Evolutionary conservation across 2,329 filamentous ascomycete species (phyloP), one percentile per base, ranked within the genome.

Genomic region (Cercospora sesami): DNA sequence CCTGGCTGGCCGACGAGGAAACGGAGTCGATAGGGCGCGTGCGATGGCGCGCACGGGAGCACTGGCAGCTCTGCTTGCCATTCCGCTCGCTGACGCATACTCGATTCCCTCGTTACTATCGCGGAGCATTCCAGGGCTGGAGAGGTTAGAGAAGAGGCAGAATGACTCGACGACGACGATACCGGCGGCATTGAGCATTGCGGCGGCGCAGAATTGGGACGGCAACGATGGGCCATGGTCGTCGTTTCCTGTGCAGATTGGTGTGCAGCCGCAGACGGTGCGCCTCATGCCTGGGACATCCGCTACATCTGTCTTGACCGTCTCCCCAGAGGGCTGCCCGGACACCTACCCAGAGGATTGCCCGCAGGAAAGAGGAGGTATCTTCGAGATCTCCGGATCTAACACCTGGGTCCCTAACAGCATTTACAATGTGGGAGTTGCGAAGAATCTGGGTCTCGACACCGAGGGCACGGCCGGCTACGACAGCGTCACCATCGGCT

Each of bases 391-490:
- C 7, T 80, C 79, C 14, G 75, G 81, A 51, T 91, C 89, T 2
- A 80, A 80, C 12, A 85, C 85, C 45, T 92, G 89, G 88, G 79
- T 81, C 18, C 72, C 85, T 1, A 82, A 90, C 60, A 89, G 88
- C 48, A 83, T 83, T 45, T 91, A 85, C 82, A 81, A 86, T 70
- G 81, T 91, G 42, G 88, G 86, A 58, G 80, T 90, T 30, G 82
- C 85, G 70, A 74, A 78, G 23, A 85, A 88, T 68, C 80, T 90
- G 9, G 86, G 85, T 4, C 79, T 75, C 61, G 75, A 77, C 55
- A 74, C 73, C 14, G 69, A 63, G 31, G 76, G 74, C 3, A 60
- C 73, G 36, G 74, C 73, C 33, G 78, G 78, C 2, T 79, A 76
- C 33, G 78, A 80, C 51, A 76, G 71, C 8, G 73, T 78, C 21